Evolutionary conservation across 352 stramenopile genomes (phyloP).

Genomic region (Phytophthora boehmeriae): DNA sequence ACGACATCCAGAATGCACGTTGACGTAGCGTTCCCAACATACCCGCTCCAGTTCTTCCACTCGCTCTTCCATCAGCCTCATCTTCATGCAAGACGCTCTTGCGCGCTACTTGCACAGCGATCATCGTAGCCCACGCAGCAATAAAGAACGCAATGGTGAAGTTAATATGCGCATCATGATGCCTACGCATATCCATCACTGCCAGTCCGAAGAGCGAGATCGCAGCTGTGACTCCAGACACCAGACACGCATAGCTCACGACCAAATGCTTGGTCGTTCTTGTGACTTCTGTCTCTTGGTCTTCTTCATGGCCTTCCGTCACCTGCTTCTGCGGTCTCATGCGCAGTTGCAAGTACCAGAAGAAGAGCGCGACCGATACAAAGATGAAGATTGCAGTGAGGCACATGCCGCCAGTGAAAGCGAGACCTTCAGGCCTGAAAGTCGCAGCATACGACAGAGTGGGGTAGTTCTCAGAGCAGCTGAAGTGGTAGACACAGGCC

Average conservation of each 20-base stretch:
- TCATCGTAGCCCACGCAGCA: constrained; percentile 67
- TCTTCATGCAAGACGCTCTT: constrained; percentile 47
- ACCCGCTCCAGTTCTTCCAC: constrained; percentile 19
- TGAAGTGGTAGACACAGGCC: constrained; percentile 76
- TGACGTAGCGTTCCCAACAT: constrained; percentile 19
- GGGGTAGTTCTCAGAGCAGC: constrained; percentile 72
- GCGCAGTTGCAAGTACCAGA: constrained; percentile 71
- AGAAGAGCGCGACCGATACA: constrained; percentile 56
- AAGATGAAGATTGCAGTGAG: constrained; percentile 80
- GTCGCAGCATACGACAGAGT: constrained; percentile 87
- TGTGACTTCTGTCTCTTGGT: background rate
- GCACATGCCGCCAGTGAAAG: constrained; percentile 82
- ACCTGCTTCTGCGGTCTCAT: constrained; percentile 16
- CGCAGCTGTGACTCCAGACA: constrained; percentile 34
- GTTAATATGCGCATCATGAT: constrained; percentile 73
- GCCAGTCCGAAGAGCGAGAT: constrained; percentile 70
- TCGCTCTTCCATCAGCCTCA: constrained; percentile 12
- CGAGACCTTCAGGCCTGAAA: constrained; percentile 69
- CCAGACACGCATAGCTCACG: constrained; percentile 31
- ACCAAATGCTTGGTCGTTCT: constrained; percentile 11
- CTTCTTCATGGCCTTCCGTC: background rate
- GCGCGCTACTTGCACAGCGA: constrained; percentile 56
- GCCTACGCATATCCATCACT: constrained; percentile 75
- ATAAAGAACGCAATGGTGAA: constrained; percentile 85
- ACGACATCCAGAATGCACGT: constrained; percentile 34